These are phyloP conservation scores for Linnemannia hyalina DNA, from an alignment of 192 early-diverging fungal species.

Conservation along the genomic window DNA sequence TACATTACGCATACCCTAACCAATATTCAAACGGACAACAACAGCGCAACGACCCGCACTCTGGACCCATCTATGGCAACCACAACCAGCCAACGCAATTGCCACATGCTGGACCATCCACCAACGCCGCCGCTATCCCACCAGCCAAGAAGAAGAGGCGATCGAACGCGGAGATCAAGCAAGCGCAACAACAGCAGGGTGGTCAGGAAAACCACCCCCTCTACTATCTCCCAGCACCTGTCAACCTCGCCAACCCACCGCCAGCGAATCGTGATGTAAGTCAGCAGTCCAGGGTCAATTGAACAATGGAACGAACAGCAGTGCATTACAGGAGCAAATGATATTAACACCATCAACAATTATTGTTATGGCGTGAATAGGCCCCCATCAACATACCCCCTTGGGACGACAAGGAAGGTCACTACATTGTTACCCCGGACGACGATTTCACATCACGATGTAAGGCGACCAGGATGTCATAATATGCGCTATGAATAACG, in stretches of 20 bases:
- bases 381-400: constrained; percentile 44
- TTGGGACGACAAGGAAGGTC: constrained; percentile 93
- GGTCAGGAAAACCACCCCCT: constrained; percentile 24
- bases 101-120: constrained; percentile 2
- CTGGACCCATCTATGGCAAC: neutral
- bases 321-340: neutral
- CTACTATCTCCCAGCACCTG: constrained; percentile 25
- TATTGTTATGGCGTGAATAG: neutral
- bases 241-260: constrained; percentile 16
- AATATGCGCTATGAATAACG: constrained; percentile 70
- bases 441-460: constrained; percentile 85
- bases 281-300: neutral
- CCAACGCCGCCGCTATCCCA: neutral
- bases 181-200: constrained; percentile 8
- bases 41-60: constrained; percentile 15
- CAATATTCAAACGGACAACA: constrained; percentile 2
- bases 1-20: constrained; percentile 18
- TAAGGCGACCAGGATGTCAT: constrained; percentile 42
- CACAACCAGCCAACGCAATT: neutral
- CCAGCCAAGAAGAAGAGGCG: constrained; percentile 43
- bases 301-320: neutral
- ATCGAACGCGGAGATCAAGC: constrained; percentile 30
- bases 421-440: constrained; percentile 83
- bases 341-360: too few relatives aligned
- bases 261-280: constrained; percentile 26